phyloP scores from a whole-genome alignment of 2,329 filamentous ascomycete genomes.

The Clonostachys byssicola region DNA sequence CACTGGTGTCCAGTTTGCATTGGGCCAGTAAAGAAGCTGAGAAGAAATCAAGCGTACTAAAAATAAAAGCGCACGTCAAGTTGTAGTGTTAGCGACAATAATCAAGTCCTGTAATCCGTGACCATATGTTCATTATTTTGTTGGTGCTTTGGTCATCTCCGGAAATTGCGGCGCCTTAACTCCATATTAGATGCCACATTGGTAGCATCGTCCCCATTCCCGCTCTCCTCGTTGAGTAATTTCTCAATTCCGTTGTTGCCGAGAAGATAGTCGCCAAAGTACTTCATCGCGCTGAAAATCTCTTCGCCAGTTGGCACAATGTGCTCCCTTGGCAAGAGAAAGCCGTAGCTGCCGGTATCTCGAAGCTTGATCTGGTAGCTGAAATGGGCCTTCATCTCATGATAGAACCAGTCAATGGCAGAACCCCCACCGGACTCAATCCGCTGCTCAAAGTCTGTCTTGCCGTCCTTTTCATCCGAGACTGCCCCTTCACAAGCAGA shows the following conservation, averaged over 20 bases:
- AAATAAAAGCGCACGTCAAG: neutral
- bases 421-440: slow-evolving; percentile 79
- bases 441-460: slow-evolving; percentile 22
- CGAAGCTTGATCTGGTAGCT: slow-evolving; percentile 93
- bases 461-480: slow-evolving; percentile 11
- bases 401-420: slow-evolving; percentile 93
- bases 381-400: slow-evolving; percentile 75
- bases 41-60: neutral
- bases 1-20: slow-evolving; percentile 29
- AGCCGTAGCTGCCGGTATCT: slow-evolving; percentile 92
- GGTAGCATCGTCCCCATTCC: slow-evolving; percentile 10
- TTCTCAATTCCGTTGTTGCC: slow-evolving; percentile 64
- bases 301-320: slow-evolving; percentile 90
- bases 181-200: slow-evolving; percentile 12
- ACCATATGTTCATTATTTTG: neutral
- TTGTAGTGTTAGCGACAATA: neutral
- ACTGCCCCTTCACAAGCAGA: slow-evolving; percentile 85
- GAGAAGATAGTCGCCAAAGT: slow-evolving; percentile 76
- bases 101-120: neutral
- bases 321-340: slow-evolving; percentile 79
- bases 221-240: slow-evolving; percentile 3
- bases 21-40: slow-evolving; percentile 11
- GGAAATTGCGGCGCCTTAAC: slow-evolving; percentile 18
- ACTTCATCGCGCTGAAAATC: slow-evolving; percentile 76
- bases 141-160: slow-evolving; percentile 9